Percentiles rank a stretch among this genome's conserved stretches.
These are phyloP conservation scores for Rhinocladiella similis DNA, from an alignment of 2,329 filamentous ascomycete species.

Conservation along the genomic window DNA sequence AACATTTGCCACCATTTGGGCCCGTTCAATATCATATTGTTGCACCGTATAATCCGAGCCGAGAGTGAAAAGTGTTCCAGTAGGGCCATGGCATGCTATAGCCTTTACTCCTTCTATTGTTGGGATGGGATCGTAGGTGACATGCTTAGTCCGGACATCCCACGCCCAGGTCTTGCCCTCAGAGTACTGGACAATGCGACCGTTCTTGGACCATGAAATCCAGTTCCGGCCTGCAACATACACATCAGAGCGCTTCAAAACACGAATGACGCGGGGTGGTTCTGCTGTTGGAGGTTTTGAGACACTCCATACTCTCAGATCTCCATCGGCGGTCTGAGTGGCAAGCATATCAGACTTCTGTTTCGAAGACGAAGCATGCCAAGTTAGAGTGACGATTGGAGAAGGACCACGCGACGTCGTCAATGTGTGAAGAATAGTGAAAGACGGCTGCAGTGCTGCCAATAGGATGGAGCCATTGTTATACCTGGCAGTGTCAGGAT, in stretches of 20 bases:
- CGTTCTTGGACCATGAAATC: conserved; percentile 99
- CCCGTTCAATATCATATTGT: conserved; percentile 90
- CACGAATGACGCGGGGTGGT: conserved; percentile 82
- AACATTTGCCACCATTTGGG: conserved; percentile 79
- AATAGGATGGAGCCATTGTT: conserved; percentile 93
- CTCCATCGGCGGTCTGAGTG: conserved; percentile 86
- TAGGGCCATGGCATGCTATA: conserved; percentile 84
- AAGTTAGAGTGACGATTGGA: conserved; percentile 80
- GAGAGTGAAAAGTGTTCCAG: conserved; percentile 87
- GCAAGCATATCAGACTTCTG: conserved; percentile 98
- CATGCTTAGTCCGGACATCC: conserved; percentile 98
- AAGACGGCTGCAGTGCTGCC: conserved; percentile 83
- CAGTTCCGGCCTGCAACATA: conserved; percentile 78
- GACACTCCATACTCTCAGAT: conserved; percentile 94
- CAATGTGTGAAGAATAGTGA: conserved; percentile 90
- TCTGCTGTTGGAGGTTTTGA: conserved; percentile 74
- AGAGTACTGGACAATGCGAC: conserved; percentile 87
- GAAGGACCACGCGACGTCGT: conserved; percentile 82
- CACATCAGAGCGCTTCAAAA: conserved; percentile 70
- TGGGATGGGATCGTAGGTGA: conserved; percentile 84
- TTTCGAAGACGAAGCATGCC: conserved; percentile 94
- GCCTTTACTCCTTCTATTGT: conserved; percentile 79
- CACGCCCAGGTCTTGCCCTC: conserved; percentile 92
- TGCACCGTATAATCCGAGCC: conserved; percentile 86
- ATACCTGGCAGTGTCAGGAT: conserved; percentile 60